These are phyloP conservation scores for Fusarium sp. DNA, from an alignment of 2,329 filamentous ascomycete species.

Conservation along the genomic window DNA sequence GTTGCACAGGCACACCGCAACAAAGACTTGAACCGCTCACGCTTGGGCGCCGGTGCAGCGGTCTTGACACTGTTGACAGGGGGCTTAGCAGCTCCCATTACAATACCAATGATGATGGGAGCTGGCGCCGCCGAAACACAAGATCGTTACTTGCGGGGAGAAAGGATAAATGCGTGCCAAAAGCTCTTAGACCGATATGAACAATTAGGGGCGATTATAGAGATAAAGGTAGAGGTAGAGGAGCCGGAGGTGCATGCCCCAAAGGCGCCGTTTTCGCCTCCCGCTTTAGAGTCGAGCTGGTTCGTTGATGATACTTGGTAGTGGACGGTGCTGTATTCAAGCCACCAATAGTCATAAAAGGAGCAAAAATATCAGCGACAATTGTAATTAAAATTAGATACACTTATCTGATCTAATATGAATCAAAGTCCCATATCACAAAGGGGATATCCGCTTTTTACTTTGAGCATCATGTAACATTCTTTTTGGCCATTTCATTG, in stretches of 20 bases:
- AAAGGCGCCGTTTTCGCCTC: not conserved
- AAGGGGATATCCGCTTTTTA: too few relatives aligned
- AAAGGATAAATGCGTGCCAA: slow-evolving; percentile 5
- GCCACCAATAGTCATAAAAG: too few relatives aligned
- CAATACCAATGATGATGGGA: slow-evolving; percentile 29
- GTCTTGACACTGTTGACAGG: slow-evolving; percentile 11
- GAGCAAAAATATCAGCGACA: too few relatives aligned
- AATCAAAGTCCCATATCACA: too few relatives aligned
- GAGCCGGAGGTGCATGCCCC: not conserved
- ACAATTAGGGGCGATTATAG: not conserved
- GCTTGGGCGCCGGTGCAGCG: slow-evolving; percentile 17
- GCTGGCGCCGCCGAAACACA: slow-evolving; percentile 5
- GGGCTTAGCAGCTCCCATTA: slow-evolving; percentile 12
- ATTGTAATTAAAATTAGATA: too few relatives aligned
- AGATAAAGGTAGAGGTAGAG: not conserved
- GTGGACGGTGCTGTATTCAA: too few relatives aligned
- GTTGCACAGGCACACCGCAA: slow-evolving; percentile 17
- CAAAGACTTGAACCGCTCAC: not conserved
- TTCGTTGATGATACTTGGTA: slow-evolving; percentile 21
- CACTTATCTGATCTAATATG: too few relatives aligned
- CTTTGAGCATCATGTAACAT: too few relatives aligned
- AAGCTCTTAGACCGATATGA: not conserved
- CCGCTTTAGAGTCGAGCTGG: slow-evolving; percentile 18
- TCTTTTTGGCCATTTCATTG: too few relatives aligned
- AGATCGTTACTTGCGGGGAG: slow-evolving; percentile 9